Conservation (phyloP, 352 stramenopile genomes). For the Globisporangium apiculatum region DNA sequence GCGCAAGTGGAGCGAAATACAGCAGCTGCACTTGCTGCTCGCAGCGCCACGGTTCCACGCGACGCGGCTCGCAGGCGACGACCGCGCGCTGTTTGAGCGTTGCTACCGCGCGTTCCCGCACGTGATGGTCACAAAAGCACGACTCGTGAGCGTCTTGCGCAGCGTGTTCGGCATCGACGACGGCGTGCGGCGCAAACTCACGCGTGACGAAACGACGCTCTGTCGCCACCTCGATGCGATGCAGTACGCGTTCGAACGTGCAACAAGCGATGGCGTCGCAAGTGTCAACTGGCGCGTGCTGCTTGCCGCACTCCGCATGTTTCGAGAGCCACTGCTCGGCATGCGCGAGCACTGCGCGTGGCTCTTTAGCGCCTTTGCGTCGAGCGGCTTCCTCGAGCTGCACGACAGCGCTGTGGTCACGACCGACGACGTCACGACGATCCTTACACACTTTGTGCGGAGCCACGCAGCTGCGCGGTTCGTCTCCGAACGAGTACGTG, state of each 20-base stretch:
- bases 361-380: constrained; percentile 51
- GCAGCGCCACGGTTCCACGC: constrained; percentile 30
- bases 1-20: constrained; percentile 58
- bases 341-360: constrained; percentile 50
- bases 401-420: constrained; percentile 23
- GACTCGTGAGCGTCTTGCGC: constrained; percentile 61
- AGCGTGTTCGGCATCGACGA: constrained; percentile 37
- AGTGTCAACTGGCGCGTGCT: constrained; percentile 66
- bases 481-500: constrained; percentile 46
- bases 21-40: constrained; percentile 35
- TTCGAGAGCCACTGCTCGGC: constrained; percentile 46
- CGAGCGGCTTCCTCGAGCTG: constrained; percentile 43
- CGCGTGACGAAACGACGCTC: constrained; percentile 22
- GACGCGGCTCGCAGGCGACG: constrained; percentile 47
- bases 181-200: constrained; percentile 15
- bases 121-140: constrained; percentile 55
- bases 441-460: constrained; percentile 46
- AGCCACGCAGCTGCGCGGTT: constrained; percentile 41
- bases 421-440: constrained; percentile 29
- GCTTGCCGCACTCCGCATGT: constrained; percentile 48
- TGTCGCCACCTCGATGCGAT: constrained; percentile 51
- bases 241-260: constrained; percentile 57
- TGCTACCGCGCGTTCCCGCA: constrained; percentile 69
- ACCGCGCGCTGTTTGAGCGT: constrained; percentile 57
- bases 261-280: constrained; percentile 27